Base-by-base conservation (phyloP, 768 basidiomycete genomes). In the Coprinopsis strossmayeri region DNA sequence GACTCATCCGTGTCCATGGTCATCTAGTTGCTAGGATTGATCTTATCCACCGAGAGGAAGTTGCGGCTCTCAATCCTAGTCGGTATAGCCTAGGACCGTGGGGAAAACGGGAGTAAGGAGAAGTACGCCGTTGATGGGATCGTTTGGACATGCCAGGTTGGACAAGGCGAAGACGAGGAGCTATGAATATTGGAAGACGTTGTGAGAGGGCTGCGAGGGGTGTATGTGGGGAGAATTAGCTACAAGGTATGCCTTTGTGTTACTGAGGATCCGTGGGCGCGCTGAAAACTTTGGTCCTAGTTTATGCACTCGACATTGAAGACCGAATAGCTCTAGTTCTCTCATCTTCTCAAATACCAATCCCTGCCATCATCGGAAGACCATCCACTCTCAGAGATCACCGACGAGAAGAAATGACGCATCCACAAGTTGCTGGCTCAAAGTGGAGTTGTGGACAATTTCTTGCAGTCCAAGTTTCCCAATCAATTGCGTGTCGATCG, bases 261-360 rank as follows among this genome's bases (percentile, higher is more conserved):
- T 34, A 48, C 38, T 25, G 15, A 25, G 23, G 20, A 2, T 2
- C 32, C 41, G 38, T 21, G n/a, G 35, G 24, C 48, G 74, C 25
- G 3, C 28, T 15, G 7, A 45, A n/a, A n/a, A n/a, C n/a, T n/a
- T n/a, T n/a, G n/a, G n/a, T n/a, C n/a, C n/a, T 18, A 45, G 75
- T 92, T 84, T 50, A 90, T 91, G 87, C 89, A 93, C 63, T 85
- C 87, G 11, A 84, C 87, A 0, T 83, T 78, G 50, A 91, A 90
- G 69, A 86, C 82, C 0, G 91, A 92, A 65, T 76, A 89, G 0
- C 71, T 88, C 3, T 95, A 91, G 91, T 93, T 93, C 67, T 86
- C 90, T 0, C 84, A 87, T 57, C 70, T 89, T 13, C 72, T 96
- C 7, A 92, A 96, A 65, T 82, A 81, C 2, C 72, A 75, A 49